Evolutionary conservation across 1,139 yeast genomes (phyloP).

Genomic region (Pichia kudriavzevii): DNA sequence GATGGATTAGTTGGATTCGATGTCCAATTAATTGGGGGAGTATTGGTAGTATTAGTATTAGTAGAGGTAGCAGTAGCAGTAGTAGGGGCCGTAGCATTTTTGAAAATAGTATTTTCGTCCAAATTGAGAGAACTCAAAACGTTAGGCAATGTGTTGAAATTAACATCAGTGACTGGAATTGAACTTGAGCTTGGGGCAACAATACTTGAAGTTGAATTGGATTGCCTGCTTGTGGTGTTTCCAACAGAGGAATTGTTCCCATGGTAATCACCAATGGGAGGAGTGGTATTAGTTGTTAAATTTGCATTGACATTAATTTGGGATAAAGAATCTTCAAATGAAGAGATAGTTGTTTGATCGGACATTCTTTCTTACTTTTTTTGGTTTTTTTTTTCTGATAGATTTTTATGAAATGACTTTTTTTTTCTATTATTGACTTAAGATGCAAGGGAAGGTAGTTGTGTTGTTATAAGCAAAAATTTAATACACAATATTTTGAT

Average conservation of each 20-base stretch:
- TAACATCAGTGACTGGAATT: conserved; percentile 7
- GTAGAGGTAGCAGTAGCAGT: conserved; percentile 19
- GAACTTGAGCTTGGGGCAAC: conserved; percentile 4
- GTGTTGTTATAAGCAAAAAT: no score
- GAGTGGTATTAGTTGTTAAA: conserved; percentile 26
- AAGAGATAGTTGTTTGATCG: conserved; percentile 28
- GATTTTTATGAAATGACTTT: neutral
- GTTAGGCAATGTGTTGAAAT: conserved; percentile 23
- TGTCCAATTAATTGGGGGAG: conserved; percentile 24
- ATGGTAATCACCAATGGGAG: conserved; percentile 24
- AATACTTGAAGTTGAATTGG: neutral
- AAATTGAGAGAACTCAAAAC: conserved; percentile 25
- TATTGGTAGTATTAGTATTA: conserved; percentile 21
- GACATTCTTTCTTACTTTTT: conserved; percentile 19
- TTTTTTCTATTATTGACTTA: conserved; percentile 1
- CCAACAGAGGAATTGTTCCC: conserved; percentile 3
- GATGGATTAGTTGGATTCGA: conserved; percentile 8
- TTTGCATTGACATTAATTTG: conserved; percentile 10
- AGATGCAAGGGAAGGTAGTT: no score
- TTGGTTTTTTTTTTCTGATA: neutral
- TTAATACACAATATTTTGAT: no score
- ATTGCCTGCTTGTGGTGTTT: conserved; percentile 1
- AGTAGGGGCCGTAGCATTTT: conserved; percentile 16
- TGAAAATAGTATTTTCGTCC: conserved; percentile 21
- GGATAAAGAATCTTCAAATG: conserved; percentile 25